Conservation (phyloP, 2,329 filamentous ascomycete genomes). For the Madurella fahalii region DNA sequence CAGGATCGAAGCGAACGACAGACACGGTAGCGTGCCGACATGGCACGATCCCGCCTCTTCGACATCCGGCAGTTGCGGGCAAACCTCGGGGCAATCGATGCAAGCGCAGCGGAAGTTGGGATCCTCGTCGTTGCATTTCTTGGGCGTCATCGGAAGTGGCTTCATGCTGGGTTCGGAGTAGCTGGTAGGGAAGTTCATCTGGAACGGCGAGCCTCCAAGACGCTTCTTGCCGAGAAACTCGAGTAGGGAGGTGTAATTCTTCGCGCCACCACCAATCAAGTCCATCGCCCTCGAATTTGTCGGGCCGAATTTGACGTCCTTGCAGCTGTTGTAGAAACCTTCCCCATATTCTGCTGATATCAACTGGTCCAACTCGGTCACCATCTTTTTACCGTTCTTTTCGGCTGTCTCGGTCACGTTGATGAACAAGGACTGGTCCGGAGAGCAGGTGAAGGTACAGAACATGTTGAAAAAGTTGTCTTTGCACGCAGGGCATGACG, state of each 20-base stretch:
- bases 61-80: conserved; percentile 76
- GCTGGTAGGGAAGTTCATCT: conserved; percentile 82
- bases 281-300: conserved; percentile 93
- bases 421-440: conserved; percentile 90
- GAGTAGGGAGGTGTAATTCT: conserved; percentile 80
- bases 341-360: conserved; percentile 78
- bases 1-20: conserved; percentile 89
- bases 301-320: conserved; percentile 96
- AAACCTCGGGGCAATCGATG: conserved; percentile 84
- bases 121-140: conserved; percentile 87
- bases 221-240: conserved; percentile 94
- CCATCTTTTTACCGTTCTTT: conserved; percentile 58
- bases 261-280: conserved; percentile 91
- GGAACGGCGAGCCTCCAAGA: conserved; percentile 86
- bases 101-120: conserved; percentile 85
- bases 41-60: conserved; percentile 66
- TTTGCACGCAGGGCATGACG: conserved; percentile 93
- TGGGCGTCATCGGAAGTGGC: conserved; percentile 66
- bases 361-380: conserved; percentile 86
- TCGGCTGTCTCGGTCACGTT: conserved; percentile 76
- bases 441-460: conserved; percentile 97
- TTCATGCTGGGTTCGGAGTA: conserved; percentile 67
- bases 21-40: conserved; percentile 83
- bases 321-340: conserved; percentile 95
- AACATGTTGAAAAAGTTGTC: conserved; percentile 98